These are phyloP conservation scores for Nicotiana rustica DNA, from an alignment of 305 asterid species.

Conservation along the genomic window DNA sequence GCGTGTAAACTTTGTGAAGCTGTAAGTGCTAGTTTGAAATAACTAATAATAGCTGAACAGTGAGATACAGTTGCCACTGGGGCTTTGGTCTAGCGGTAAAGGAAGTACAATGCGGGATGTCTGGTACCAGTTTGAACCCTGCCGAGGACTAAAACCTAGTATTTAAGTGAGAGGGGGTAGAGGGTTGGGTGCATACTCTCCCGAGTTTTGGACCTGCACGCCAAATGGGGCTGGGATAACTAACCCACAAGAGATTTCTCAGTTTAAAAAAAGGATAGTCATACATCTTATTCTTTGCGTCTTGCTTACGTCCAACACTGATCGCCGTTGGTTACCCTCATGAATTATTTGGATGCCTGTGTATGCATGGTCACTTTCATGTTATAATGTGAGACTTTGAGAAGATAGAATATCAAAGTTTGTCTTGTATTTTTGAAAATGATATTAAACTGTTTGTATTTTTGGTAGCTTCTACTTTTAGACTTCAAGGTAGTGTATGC, in stretches of 20 bases:
- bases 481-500: slow-evolving; percentile 15
- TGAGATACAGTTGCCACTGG: slow-evolving; percentile 7
- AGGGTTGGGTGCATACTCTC: neutral
- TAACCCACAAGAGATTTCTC: slow-evolving; percentile 10
- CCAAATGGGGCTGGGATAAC: neutral
- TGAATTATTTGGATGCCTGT: neutral
- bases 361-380: slow-evolving; percentile 9
- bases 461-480: neutral
- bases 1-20: slow-evolving; percentile 99
- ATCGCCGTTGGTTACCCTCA: neutral
- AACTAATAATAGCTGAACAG: slow-evolving; percentile 14
- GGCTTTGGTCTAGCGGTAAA: slow-evolving; percentile 3
- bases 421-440: neutral
- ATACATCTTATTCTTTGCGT: neutral
- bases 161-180: slow-evolving; percentile 7
- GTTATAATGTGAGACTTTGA: neutral
- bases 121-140: slow-evolving; percentile 17
- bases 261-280: neutral
- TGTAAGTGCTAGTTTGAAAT: slow-evolving; percentile 55
- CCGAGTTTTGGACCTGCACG: neutral
- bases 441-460: neutral
- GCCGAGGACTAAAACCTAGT: neutral
- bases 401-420: neutral
- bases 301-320: slow-evolving; percentile 6
- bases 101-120: neutral